Evolutionary conservation across 768 basidiomycete genomes (phyloP), one percentile per base, ranked within the genome.

Genomic region (Agrocybe pediades): DNA sequence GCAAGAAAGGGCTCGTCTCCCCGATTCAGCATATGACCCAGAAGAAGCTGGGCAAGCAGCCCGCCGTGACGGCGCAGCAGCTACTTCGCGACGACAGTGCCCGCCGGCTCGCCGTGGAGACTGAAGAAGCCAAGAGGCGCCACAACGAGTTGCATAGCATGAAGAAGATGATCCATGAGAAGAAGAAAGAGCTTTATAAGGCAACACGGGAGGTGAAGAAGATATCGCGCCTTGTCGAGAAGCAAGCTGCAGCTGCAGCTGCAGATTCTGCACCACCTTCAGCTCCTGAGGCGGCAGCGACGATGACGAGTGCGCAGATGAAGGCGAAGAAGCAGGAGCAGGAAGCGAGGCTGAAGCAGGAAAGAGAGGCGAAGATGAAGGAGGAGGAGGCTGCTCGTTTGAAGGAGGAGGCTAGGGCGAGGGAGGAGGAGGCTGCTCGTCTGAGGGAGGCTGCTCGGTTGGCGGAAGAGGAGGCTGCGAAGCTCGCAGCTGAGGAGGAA

Each of bases 391-490:
- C 25, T 3, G 51, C 48, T 20, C n/a, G 49, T 41, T 33, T 33
- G 15, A 57, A 46, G 56, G 72, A 59, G 27, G 51, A 51, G 33
- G 51, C 39, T 17, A 41, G 51, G 49, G 40, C 46, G 41, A 55
- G 36, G 53, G 63, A 47, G 54, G 58, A 43, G 56, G 55, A 50
- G 58, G 60, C 55, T 48, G 57, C 45, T 57, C 45, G 45, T 15
- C 42, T 45, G 33, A n/a, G n/a, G n/a, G n/a, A n/a, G n/a, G n/a
- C n/a, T n/a, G 51, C 51, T 30, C 29, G 15, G 11, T 11, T 3
- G n/a, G 48, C 50, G 39, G 62, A 58, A 16, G 47, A 56, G 53
- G 56, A 59, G 36, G 62, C 56, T 40, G 54, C 59, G 50, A 48
- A 57, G 47, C 29, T 29, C 4, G 11, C 9, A 26, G 54, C 52